These are phyloP conservation scores for Aspergillus intermedius DNA, from an alignment of 2,329 filamentous ascomycete species.

Conservation along the genomic window DNA sequence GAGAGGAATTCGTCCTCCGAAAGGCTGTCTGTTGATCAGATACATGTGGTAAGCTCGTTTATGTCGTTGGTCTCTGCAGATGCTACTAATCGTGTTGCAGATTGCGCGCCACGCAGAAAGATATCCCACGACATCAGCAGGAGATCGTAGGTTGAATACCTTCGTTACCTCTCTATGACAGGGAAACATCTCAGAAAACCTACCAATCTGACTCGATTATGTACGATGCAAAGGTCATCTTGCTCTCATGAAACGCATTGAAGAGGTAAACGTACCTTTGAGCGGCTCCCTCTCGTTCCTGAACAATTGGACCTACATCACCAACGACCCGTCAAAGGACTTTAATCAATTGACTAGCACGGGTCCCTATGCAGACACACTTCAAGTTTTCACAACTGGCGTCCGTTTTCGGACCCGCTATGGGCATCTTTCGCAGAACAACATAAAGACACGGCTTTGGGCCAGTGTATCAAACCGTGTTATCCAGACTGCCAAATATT, in stretches of 20 bases:
- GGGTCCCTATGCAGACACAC: constrained; percentile 51
- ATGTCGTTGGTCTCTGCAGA: not conserved
- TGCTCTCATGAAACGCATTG: constrained; percentile 43
- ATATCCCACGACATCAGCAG: constrained; percentile 49
- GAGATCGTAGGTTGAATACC: constrained; percentile 38
- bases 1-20: constrained; percentile 40
- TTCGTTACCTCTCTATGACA: not conserved
- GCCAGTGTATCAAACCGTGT: constrained; percentile 50
- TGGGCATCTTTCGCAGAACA: constrained; percentile 36
- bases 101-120: constrained; percentile 54
- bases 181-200: not conserved
- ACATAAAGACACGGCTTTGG: constrained; percentile 43
- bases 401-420: constrained; percentile 50
- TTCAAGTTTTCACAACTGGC: constrained; percentile 50
- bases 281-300: constrained; percentile 49
- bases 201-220: constrained; percentile 1
- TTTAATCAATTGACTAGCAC: constrained; percentile 52
- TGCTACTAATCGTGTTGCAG: constrained; percentile 23
- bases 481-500: constrained; percentile 51
- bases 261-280: constrained; percentile 34
- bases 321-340: constrained; percentile 35
- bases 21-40: constrained; percentile 49
- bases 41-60: constrained; percentile 48
- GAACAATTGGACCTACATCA: constrained; percentile 51
- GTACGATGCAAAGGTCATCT: constrained; percentile 37